Conservation (phyloP, 257 asterid species). For the Linderniella brevidens region DNA sequence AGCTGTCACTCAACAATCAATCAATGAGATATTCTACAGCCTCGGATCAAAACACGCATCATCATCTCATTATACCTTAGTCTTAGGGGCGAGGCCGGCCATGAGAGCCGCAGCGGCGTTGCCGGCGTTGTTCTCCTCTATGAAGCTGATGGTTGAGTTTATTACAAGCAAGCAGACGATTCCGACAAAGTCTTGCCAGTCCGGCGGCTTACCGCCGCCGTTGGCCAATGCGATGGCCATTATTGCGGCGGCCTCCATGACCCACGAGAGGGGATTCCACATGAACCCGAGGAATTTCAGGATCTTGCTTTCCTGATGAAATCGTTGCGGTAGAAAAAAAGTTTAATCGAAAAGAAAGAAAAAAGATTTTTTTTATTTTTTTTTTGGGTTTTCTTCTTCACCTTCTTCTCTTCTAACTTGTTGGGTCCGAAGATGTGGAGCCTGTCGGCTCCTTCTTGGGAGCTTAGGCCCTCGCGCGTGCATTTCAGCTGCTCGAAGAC, state of each 20-base stretch:
- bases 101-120: conserved; percentile 99
- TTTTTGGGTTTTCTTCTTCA: neutral
- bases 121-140: conserved; percentile 96
- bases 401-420: conserved; percentile 8
- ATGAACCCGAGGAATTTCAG: conserved; percentile 93
- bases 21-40: neutral
- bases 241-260: conserved; percentile 93
- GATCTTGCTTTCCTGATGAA: conserved; percentile 59
- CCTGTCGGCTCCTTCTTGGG: conserved; percentile 1
- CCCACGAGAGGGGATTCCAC: conserved; percentile 99
- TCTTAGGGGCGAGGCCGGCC: conserved; percentile 30
- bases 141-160: conserved; percentile 97
- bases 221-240: conserved; percentile 95
- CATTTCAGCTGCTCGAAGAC: conserved; percentile 7
- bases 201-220: conserved; percentile 76
- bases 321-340: neutral
- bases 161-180: conserved; percentile 80
- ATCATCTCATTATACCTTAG: conserved; percentile 33
- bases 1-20: neutral
- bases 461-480: neutral
- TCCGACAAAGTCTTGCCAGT: conserved; percentile 96
- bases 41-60: neutral
- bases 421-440: conserved; percentile 4
- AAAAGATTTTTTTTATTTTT: too few relatives aligned
- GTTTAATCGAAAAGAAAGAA: neutral